Base-by-base conservation (phyloP, 2,329 filamentous ascomycete genomes). In the Drechmeria coniospora region DNA sequence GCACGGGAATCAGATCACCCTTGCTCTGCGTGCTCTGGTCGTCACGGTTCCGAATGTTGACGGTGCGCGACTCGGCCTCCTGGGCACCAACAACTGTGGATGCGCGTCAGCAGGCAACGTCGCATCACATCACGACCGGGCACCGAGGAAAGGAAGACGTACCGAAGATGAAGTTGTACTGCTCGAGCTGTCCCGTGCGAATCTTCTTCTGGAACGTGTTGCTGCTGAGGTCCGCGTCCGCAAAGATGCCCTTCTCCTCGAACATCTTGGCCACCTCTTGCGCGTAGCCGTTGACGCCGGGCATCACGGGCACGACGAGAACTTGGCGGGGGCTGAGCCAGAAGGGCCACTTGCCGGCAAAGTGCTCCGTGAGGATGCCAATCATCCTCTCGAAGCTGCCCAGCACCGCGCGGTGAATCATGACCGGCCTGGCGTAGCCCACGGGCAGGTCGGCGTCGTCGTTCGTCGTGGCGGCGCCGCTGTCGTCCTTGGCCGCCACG, bases 181-280 rank as follows among this genome's bases (percentile, higher is more conserved):
- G 76, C 28, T 75, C 65, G 42, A 87, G 53, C 55, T 90, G 81
- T 10, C 74, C 81, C 31, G 69, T 84, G 41, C 80, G 75, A 40
- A 90, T 83, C 71, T 90, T 90, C 69, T 90, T 87, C 52, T 83
- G 76, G 57, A 90, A 72, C 6, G 80, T 90, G 56, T 87, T 83
- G 43, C 78, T 73, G 40, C 68, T 46, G 30, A 56, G 36, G 31
- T 58, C 55, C 22, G 72, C 70, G 44, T 77, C 51, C 32, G 72
- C 74, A 53, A 74, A 79, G 52, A 87, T 69, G 26, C 64, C 63
- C 50, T 75, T 64, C 34, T 65, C 61, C 45, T 75, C 70, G 57
- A 86, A 76, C 35, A 75, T 59, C 33, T 56, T 52, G 44, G 79
- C 72, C 6, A 87, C 72, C 52, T 87, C 79, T 46, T 74, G 62